Evolutionary conservation across 495 filamentous ascomycete species (phyloP), one percentile per base, ranked within the genome.

Genomic region (Xylaria bambusicola): DNA sequence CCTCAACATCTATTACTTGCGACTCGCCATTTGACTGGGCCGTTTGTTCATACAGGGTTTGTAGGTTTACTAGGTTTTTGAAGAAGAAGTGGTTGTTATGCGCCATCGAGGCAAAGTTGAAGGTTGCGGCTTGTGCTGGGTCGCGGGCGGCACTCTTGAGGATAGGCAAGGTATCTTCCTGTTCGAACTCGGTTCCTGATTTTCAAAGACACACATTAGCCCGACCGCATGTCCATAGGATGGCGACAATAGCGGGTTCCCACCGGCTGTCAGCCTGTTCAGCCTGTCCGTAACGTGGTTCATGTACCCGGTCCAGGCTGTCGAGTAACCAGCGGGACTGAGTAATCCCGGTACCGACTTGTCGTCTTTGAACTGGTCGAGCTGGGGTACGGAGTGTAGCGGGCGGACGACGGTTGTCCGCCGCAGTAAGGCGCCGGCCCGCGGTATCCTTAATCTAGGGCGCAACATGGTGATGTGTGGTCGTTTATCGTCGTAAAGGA

Each of bases 1-100:
- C 0, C 38, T 13, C 44, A 35, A 67, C 15, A 51, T 59, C 45
- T 29, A 23, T 21, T 6, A 41, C 13, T 18, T 13, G 6, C 21
- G 55, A 10, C 49, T 51, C 27, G n/a, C 23, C 15, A 12, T 17
- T 33, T n/a, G 35, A 0, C 17, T 20, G 42, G 20, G 24, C 18
- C 17, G 58, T 76, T 66, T 23, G 56, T 10, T 52, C 58, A 44
- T 61, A 62, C 64, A 58, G 52, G 68, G 51, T 66, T 84, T 78
- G 59, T 60, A 73, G 66, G 58, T 85, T 83, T 49, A 85, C 82
- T 49, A 83, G 63, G 62, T 78, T 80, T 33, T 68, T 62, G 83
- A 98, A 98, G 86, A 97, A 98, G 76, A 94, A 89, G 73, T 94
- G 86, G 80, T 97, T 97, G 84, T 98, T 97, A 79, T 90, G 87